Conservation (phyloP, 495 filamentous ascomycete genomes). For the Viridothelium virens region DNA sequence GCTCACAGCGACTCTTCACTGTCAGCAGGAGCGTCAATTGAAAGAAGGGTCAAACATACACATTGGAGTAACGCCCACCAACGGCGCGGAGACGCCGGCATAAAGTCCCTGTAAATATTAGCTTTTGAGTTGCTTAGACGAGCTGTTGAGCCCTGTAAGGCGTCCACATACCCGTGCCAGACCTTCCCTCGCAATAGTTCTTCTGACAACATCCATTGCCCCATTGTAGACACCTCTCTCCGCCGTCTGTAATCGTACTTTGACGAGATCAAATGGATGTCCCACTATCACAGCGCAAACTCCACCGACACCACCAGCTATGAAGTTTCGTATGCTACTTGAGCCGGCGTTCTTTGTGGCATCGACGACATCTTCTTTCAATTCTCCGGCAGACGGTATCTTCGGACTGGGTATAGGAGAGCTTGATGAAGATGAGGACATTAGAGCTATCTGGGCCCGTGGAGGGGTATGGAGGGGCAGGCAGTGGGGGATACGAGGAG, state of each 20-base stretch:
- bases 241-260: constrained; percentile 92
- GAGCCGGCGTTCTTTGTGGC: constrained; percentile 34
- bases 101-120: constrained; percentile 59
- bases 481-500: not conserved
- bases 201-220: constrained; percentile 85
- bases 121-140: too few relatives aligned
- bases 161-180: constrained; percentile 43
- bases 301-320: constrained; percentile 85
- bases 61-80: constrained; percentile 96
- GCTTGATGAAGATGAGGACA: constrained; percentile 15
- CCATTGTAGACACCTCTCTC: constrained; percentile 86
- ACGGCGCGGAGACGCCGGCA: constrained; percentile 90
- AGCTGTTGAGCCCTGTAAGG: too few relatives aligned
- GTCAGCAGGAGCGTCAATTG: constrained; percentile 8
- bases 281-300: constrained; percentile 88
- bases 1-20: constrained; percentile 74
- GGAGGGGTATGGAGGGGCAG: not conserved
- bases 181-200: constrained; percentile 80
- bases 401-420: constrained; percentile 14
- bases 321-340: constrained; percentile 62
- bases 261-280: constrained; percentile 95
- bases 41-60: constrained; percentile 55
- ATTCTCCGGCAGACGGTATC: constrained; percentile 33
- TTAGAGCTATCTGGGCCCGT: not conserved
- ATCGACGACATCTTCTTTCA: constrained; percentile 35